These are phyloP conservation scores for Mycena haematopus DNA, from an alignment of 768 basidiomycete species.

Conservation along the genomic window DNA sequence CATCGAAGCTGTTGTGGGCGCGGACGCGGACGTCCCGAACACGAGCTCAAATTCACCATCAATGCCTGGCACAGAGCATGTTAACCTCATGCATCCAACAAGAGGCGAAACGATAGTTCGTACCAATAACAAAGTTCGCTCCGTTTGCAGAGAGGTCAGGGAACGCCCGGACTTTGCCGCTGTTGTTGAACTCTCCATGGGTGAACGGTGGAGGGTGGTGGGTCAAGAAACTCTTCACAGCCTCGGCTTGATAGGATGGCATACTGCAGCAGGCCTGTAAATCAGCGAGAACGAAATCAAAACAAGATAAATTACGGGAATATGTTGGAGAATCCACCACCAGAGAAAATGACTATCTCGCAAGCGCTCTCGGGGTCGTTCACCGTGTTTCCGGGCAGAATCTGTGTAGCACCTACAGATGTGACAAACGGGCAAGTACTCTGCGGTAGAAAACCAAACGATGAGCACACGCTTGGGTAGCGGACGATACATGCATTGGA, in stretches of 20 bases:
- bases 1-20: slow-evolving; percentile 57
- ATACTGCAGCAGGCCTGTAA: slow-evolving; percentile 37
- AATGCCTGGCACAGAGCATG: slow-evolving; percentile 31
- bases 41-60: slow-evolving; percentile 48
- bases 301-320: slow-evolving; percentile 38
- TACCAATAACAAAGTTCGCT: slow-evolving; percentile 50
- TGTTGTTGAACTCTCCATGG: slow-evolving; percentile 51
- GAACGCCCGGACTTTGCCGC: slow-evolving; percentile 52
- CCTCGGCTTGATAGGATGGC: slow-evolving; percentile 52
- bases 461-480: neutral
- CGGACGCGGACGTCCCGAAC: slow-evolving; percentile 56
- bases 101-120: slow-evolving; percentile 30
- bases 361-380: slow-evolving; percentile 54
- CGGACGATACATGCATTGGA: neutral
- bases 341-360: slow-evolving; percentile 51
- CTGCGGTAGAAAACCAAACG: slow-evolving; percentile 27
- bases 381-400: slow-evolving; percentile 51
- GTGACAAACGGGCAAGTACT: slow-evolving; percentile 57
- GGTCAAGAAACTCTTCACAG: slow-evolving; percentile 47
- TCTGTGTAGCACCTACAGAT: slow-evolving; percentile 58
- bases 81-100: slow-evolving; percentile 34
- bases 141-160: slow-evolving; percentile 60
- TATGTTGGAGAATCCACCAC: slow-evolving; percentile 59
- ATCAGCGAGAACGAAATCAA: neutral
- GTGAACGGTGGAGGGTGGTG: slow-evolving; percentile 49